Conservation (phyloP, 2,329 filamentous ascomycete genomes). For the Hypoxylon sp. region DNA sequence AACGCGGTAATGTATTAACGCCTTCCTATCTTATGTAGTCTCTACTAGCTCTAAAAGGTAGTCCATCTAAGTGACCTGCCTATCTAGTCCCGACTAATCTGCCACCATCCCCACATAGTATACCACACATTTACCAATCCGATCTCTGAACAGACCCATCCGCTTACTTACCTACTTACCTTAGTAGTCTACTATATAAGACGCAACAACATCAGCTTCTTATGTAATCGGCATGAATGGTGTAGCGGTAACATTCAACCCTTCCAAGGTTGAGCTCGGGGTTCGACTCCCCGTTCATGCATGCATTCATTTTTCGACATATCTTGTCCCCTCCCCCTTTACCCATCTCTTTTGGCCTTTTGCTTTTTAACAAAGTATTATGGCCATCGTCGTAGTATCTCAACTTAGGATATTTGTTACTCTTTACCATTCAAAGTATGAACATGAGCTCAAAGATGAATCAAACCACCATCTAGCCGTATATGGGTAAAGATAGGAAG, state of each 20-base stretch:
- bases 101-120: not conserved
- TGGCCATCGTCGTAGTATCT: not conserved
- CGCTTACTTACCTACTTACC: too few relatives aligned
- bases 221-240: constrained; percentile 36
- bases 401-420: too few relatives aligned
- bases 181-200: not conserved
- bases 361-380: not conserved
- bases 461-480: not conserved
- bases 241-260: constrained; percentile 44
- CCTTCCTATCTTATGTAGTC: not conserved
- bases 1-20: not conserved
- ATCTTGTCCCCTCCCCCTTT: not conserved
- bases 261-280: constrained; percentile 44
- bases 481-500: not conserved
- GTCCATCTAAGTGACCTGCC: too few relatives aligned
- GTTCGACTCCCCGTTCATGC: constrained; percentile 41
- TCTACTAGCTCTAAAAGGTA: too few relatives aligned
- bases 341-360: not conserved
- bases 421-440: too few relatives aligned
- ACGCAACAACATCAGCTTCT: not conserved
- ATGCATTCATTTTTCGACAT: constrained; percentile 7
- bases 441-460: too few relatives aligned
- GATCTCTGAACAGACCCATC: not conserved
- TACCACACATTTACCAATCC: not conserved
- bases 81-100: not conserved